Percentiles rank a stretch among this genome's conserved stretches.
Conservation (phyloP, 2,329 filamentous ascomycete genomes). For the Aspergillus ibericus region DNA sequence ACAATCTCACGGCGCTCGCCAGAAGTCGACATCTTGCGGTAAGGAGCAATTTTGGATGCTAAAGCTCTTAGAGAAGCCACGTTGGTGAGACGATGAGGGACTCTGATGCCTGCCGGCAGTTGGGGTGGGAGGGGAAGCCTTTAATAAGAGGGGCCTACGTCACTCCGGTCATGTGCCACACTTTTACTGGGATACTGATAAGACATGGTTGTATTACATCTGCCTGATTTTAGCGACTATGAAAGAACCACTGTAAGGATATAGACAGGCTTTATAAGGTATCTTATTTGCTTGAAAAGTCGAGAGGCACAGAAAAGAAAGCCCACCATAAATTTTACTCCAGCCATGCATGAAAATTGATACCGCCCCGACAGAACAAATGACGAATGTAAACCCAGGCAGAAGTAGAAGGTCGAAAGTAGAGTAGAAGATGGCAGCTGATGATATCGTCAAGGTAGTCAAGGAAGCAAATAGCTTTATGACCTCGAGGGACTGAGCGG, state of each 20-base stretch:
- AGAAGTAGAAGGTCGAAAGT: slow-evolving; percentile 7
- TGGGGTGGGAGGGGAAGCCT: neutral
- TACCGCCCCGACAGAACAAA: slow-evolving; percentile 16
- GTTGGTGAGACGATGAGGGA: slow-evolving; percentile 6
- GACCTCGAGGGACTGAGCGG: slow-evolving; percentile 49
- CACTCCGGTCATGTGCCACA: slow-evolving; percentile 33
- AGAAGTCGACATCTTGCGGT: slow-evolving; percentile 31
- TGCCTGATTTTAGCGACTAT: neutral
- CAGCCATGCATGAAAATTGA: slow-evolving; percentile 30
- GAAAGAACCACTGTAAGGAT: slow-evolving; percentile 1
- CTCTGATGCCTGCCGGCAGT: neutral
- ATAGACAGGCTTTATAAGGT: slow-evolving; percentile 1
- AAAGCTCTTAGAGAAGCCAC: slow-evolving; percentile 26
- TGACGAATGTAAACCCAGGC: slow-evolving; percentile 6
- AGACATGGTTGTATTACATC: neutral
- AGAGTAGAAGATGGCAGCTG: slow-evolving; percentile 5
- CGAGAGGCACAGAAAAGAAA: neutral
- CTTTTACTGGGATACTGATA: slow-evolving; percentile 2
- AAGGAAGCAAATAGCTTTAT: slow-evolving; percentile 11
- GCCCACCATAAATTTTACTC: slow-evolving; percentile 23
- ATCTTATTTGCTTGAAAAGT: slow-evolving; percentile 6
- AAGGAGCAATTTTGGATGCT: slow-evolving; percentile 17
- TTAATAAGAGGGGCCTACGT: slow-evolving; percentile 25
- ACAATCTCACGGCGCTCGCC: slow-evolving; percentile 40
- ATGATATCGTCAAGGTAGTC: neutral